These are phyloP conservation scores for Anthracocystis walkeri DNA, from an alignment of 1,284 basidiomycete species.

Conservation along the genomic window DNA sequence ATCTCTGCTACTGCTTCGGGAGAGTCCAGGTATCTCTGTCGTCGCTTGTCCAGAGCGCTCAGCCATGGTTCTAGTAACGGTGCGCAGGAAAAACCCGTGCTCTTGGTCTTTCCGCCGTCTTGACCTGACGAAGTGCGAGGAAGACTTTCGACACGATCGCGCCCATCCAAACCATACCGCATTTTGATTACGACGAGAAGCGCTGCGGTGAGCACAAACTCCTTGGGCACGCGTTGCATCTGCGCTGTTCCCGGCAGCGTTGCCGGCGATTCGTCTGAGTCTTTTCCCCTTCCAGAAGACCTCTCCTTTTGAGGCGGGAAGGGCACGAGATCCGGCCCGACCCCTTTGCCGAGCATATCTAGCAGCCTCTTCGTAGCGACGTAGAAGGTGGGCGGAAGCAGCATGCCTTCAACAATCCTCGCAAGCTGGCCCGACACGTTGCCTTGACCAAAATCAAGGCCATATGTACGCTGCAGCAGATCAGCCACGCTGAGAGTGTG, in stretches of 20 bases:
- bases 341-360: constrained; percentile 24
- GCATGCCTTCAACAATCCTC: constrained; percentile 78
- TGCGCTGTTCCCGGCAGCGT: constrained; percentile 29
- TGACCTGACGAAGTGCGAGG: constrained; percentile 7
- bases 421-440: constrained; percentile 85
- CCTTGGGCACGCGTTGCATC: constrained; percentile 77
- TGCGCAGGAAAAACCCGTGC: constrained; percentile 27
- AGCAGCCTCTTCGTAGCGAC: constrained; percentile 48
- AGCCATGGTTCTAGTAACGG: constrained; percentile 39
- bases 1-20: constrained; percentile 70
- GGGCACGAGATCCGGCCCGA: constrained; percentile 73
- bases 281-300: background rate
- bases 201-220: constrained; percentile 77
- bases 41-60: constrained; percentile 22
- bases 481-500: constrained; percentile 77
- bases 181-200: constrained; percentile 61
- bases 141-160: constrained; percentile 28
- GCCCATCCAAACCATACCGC: constrained; percentile 64
- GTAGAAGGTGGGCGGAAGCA: constrained; percentile 77
- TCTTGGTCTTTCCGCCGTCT: background rate
- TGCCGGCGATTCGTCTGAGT: constrained; percentile 1
- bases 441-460: constrained; percentile 79
- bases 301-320: constrained; percentile 41
- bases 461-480: constrained; percentile 73
- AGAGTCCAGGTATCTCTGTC: constrained; percentile 13